A percentile compares a stretch with the other conserved stretches of the same genome.
Evolutionary conservation across 164 flowering plant genomes (phyloP).

Genomic region (Umbellularia californica): DNA sequence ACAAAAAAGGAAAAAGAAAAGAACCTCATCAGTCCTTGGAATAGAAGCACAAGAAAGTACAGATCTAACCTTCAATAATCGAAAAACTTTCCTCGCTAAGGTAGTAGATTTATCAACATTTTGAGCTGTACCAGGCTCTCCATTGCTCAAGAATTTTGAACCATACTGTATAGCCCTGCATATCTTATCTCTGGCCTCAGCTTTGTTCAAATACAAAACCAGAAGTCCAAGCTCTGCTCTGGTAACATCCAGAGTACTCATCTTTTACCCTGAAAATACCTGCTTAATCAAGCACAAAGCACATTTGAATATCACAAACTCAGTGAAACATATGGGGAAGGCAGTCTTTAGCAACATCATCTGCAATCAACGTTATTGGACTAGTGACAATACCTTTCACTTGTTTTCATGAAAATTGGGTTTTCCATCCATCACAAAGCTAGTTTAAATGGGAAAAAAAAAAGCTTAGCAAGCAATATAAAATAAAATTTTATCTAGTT

Average conservation of each 20-base stretch:
- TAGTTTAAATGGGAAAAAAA: too few relatives aligned
- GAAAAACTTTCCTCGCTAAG: slow-evolving; percentile 96
- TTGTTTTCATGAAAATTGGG: not conserved
- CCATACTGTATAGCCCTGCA: slow-evolving; percentile 99
- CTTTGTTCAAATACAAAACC: slow-evolving; percentile 88
- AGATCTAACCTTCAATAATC: slow-evolving; percentile 76
- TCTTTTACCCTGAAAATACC: slow-evolving; percentile 24
- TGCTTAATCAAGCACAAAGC: not conserved
- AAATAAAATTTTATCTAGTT: too few relatives aligned
- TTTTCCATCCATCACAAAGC: not conserved
- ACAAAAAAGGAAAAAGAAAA: too few relatives aligned
- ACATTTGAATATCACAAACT: not conserved
- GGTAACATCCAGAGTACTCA: slow-evolving; percentile 76
- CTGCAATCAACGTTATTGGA: not conserved
- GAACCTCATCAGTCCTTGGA: not conserved
- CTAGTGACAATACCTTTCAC: not conserved
- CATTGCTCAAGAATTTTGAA: slow-evolving; percentile 89
- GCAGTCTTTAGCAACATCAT: not conserved
- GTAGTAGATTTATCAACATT: slow-evolving; percentile 92
- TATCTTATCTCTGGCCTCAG: slow-evolving; percentile 98
- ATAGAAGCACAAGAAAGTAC: not conserved
- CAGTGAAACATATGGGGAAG: not conserved
- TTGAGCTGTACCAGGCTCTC: slow-evolving; percentile 92
- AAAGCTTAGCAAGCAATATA: too few relatives aligned
- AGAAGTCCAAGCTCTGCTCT: slow-evolving; percentile 89